Conservation (phyloP, 306 rosid species). For the Trifolium repens region DNA sequence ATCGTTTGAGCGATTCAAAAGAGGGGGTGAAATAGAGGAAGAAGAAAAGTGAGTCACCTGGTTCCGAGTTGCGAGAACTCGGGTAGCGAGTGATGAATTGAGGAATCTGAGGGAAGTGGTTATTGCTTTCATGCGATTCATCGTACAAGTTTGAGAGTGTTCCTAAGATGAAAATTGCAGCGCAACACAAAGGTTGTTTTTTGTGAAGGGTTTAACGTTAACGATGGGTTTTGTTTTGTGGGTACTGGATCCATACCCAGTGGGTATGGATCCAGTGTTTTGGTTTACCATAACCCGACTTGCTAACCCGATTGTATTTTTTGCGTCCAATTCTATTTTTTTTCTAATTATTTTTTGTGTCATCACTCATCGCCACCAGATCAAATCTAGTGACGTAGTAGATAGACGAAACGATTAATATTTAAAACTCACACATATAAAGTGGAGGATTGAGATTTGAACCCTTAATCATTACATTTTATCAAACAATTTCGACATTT, state of each 20-base stretch:
- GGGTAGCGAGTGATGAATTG: slow-evolving; percentile 48
- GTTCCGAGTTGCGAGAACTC: slow-evolving; percentile 38
- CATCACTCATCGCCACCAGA: too few species aligned
- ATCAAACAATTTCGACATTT: too few species aligned
- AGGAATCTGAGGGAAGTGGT: slow-evolving; percentile 50
- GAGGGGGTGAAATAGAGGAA: slow-evolving; percentile 31
- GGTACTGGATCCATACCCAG: too few species aligned
- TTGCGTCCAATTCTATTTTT: too few species aligned
- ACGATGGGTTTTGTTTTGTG: neutral
- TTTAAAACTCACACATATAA: too few species aligned
- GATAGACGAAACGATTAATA: too few species aligned
- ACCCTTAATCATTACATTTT: too few species aligned
- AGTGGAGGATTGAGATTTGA: too few species aligned
- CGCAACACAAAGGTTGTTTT: neutral
- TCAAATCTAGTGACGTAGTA: too few species aligned
- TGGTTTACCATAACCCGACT: slow-evolving; percentile 3
- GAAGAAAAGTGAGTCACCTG: slow-evolving; percentile 61
- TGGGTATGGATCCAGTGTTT: slow-evolving; percentile 4
- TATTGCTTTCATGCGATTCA: slow-evolving; percentile 65
- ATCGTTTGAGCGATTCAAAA: slow-evolving; percentile 39
- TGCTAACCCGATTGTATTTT: neutral
- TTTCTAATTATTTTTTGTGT: too few species aligned
- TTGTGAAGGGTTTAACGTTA: slow-evolving; percentile 36
- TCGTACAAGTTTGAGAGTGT: slow-evolving; percentile 5
- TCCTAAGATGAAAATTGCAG: neutral